Percentiles rank a stretch among this genome's conserved stretches.
Conservation (phyloP, 176 grass and related monocot species). For the Oryza meyeriana region DNA sequence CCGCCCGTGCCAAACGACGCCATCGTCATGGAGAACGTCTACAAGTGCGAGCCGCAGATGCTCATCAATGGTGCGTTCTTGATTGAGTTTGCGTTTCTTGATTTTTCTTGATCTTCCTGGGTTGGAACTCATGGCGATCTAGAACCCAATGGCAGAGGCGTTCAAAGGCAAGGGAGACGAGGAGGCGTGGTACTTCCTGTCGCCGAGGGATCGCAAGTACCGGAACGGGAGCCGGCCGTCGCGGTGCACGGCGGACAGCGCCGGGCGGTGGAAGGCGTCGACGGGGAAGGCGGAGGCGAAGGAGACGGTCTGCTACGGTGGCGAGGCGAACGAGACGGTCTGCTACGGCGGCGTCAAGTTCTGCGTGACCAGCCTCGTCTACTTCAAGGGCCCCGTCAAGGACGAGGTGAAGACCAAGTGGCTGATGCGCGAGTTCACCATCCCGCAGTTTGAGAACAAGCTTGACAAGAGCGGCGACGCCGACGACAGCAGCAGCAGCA, state of each 20-base stretch:
- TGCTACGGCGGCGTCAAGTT: background rate
- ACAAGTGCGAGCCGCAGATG: slow-evolving; percentile 15
- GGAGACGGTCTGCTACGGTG: background rate
- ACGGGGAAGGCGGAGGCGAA: background rate
- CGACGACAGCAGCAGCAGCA: background rate
- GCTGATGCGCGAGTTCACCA: slow-evolving; percentile 38
- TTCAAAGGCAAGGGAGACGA: slow-evolving; percentile 1
- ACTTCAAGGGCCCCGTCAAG: slow-evolving; percentile 10
- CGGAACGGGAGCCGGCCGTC: background rate
- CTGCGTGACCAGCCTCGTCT: slow-evolving; percentile 10
- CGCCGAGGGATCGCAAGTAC: slow-evolving; percentile 38
- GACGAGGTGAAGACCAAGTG: slow-evolving; percentile 40
- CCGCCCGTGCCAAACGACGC: background rate
- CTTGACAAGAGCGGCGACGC: background rate
- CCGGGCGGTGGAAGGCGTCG: slow-evolving; percentile 44
- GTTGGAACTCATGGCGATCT: background rate
- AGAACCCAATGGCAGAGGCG: background rate
- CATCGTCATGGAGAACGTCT: slow-evolving; percentile 30
- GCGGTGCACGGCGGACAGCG: slow-evolving; percentile 10
- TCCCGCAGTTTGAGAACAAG: slow-evolving; percentile 11
- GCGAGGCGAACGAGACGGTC: background rate
- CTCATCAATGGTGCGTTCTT: slow-evolving; percentile 8
- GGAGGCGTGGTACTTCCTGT: slow-evolving; percentile 37
- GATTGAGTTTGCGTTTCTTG: background rate
- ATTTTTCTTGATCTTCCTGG: background rate